Evolutionary conservation across 176 grass and related monocot genomes (phyloP).

Genomic region (Aegilops sharonensis): DNA sequence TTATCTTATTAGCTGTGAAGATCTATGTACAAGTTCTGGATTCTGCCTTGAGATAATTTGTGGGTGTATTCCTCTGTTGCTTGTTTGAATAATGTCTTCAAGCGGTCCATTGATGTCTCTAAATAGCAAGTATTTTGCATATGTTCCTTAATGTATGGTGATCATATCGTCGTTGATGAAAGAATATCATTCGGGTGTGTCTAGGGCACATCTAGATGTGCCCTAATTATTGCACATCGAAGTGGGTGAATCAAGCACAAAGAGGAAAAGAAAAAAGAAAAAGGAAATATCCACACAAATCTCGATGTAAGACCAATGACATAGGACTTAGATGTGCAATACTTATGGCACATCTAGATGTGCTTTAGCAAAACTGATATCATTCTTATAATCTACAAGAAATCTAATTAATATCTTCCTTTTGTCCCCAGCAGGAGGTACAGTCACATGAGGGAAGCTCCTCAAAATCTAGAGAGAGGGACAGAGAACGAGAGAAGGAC

Average conservation of each 20-base stretch:
- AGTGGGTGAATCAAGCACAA: too few relatives aligned
- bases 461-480: conserved; percentile 80
- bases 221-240: too few relatives aligned
- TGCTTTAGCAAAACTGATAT: not conserved
- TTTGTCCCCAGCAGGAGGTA: conserved; percentile 37
- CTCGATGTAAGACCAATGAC: too few relatives aligned
- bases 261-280: too few relatives aligned
- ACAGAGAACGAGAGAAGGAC: conserved; percentile 38
- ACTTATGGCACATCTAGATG: too few relatives aligned
- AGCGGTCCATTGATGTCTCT: not conserved
- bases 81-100: not conserved
- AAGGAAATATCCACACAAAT: too few relatives aligned
- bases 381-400: not conserved
- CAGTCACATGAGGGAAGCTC: conserved; percentile 57
- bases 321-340: too few relatives aligned
- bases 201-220: too few relatives aligned
- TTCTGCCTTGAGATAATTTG: not conserved
- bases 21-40: not conserved
- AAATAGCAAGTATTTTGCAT: not conserved
- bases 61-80: not conserved
- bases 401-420: not conserved
- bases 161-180: not conserved
- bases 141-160: not conserved
- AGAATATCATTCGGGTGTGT: not conserved
- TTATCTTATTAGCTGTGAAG: not conserved